phyloP scores from a whole-genome alignment of 1,139 yeast genomes.

The Pichia sp. region DNA sequence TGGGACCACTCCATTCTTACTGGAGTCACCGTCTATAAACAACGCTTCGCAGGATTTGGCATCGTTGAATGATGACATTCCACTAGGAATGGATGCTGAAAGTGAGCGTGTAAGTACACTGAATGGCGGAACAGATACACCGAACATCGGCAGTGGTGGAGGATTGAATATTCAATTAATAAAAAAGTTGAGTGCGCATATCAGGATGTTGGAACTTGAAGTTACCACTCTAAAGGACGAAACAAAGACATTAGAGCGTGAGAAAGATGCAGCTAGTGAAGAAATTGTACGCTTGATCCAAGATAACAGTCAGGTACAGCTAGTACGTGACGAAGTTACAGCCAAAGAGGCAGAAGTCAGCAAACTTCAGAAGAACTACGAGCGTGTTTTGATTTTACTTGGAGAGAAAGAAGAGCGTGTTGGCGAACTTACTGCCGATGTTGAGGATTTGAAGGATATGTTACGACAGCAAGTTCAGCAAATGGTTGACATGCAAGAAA shows the following conservation, averaged over 20 bases:
- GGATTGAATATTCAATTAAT: constrained; percentile 54
- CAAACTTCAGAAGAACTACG: constrained; percentile 43
- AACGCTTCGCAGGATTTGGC: constrained; percentile 7
- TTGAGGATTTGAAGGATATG: constrained; percentile 79
- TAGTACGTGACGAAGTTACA: constrained; percentile 36
- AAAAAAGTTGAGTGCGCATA: constrained; percentile 67
- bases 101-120: constrained; percentile 19
- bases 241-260: constrained; percentile 46
- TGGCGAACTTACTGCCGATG: constrained; percentile 83
- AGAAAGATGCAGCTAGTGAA: constrained; percentile 63
- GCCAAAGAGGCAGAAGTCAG: constrained; percentile 38
- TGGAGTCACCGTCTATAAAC: constrained; percentile 2
- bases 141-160: constrained; percentile 1
- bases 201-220: constrained; percentile 78
- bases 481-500: constrained; percentile 61
- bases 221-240: constrained; percentile 63
- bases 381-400: constrained; percentile 65
- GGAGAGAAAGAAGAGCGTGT: constrained; percentile 89
- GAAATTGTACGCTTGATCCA: constrained; percentile 59
- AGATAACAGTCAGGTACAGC: constrained; percentile 46
- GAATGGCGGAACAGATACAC: constrained; percentile 18
- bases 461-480: constrained; percentile 82
- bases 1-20: neutral
- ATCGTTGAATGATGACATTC: constrained; percentile 16
- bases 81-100: constrained; percentile 24